phyloP scores from a whole-genome alignment of 2,329 filamentous ascomycete genomes.

The Phyllosticta citrichinensis region DNA sequence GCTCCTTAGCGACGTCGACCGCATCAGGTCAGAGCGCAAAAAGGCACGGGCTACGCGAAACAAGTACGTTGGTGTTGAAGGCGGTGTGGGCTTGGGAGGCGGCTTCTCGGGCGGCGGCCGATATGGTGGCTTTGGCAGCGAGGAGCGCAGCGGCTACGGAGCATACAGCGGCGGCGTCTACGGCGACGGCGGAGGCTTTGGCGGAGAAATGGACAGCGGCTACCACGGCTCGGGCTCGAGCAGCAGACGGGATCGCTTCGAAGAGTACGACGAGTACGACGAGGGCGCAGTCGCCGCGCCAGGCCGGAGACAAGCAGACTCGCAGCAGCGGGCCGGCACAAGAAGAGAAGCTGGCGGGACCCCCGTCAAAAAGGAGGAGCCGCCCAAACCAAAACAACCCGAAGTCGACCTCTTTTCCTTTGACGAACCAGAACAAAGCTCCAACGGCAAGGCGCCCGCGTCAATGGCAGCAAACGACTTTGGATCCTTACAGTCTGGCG shows the following conservation, averaged over 20 bases:
- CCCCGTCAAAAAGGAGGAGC: slow-evolving; percentile 53
- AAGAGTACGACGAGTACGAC: slow-evolving; percentile 95
- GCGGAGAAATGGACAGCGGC: slow-evolving; percentile 54
- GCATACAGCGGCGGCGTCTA: slow-evolving; percentile 70
- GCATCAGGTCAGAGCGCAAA: slow-evolving; percentile 66
- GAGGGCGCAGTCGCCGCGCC: slow-evolving; percentile 54
- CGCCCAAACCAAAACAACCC: slow-evolving; percentile 74
- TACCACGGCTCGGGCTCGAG: slow-evolving; percentile 51
- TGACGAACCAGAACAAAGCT: slow-evolving; percentile 50
- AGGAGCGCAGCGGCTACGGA: slow-evolving; percentile 49
- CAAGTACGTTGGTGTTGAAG: slow-evolving; percentile 93
- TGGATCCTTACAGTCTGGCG: slow-evolving; percentile 36
- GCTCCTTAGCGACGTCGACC: slow-evolving; percentile 83
- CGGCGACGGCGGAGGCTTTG: slow-evolving; percentile 91
- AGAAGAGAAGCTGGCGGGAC: slow-evolving; percentile 27
- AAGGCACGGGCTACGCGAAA: slow-evolving; percentile 84
- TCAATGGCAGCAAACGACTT: slow-evolving; percentile 35
- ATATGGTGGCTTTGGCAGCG: slow-evolving; percentile 88
- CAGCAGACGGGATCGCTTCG: slow-evolving; percentile 65
- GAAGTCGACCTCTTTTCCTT: slow-evolving; percentile 90
- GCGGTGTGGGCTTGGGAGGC: slow-evolving; percentile 54
- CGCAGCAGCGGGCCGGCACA: slow-evolving; percentile 22
- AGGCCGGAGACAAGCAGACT: slow-evolving; percentile 41
- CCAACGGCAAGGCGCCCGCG: slow-evolving; percentile 35
- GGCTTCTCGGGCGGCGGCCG: slow-evolving; percentile 47